Conservation (phyloP, 805 yeast genomes). For the Metschnikowia baotianmanensis region DNA sequence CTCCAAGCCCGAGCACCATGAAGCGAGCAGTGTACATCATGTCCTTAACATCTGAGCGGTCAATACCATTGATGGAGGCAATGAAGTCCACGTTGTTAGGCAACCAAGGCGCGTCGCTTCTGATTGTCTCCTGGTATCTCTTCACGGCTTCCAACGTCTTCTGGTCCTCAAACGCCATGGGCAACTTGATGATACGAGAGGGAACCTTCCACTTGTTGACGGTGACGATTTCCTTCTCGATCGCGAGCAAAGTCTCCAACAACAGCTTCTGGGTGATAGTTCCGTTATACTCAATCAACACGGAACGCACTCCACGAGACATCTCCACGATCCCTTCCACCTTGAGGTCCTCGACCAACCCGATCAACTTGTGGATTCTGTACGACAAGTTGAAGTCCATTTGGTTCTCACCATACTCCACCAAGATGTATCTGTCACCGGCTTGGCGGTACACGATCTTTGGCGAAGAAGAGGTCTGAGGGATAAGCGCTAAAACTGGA, state of each 20-base stretch:
- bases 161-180: conserved; percentile 95
- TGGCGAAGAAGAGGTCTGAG: conserved; percentile 54
- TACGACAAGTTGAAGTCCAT: conserved; percentile 84
- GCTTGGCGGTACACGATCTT: conserved; percentile 89
- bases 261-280: conserved; percentile 60
- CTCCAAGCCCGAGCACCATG: conserved; percentile 93
- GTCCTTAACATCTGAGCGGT: conserved; percentile 71
- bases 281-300: conserved; percentile 80
- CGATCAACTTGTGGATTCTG: conserved; percentile 79
- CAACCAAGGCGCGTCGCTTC: conserved; percentile 94
- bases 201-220: conserved; percentile 82
- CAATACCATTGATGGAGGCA: conserved; percentile 81
- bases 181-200: conserved; percentile 78
- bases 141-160: conserved; percentile 86
- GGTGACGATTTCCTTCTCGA: conserved; percentile 71
- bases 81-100: conserved; percentile 97
- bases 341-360: conserved; percentile 59
- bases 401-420: conserved; percentile 88
- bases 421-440: conserved; percentile 89
- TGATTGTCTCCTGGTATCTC: conserved; percentile 89
- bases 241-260: conserved; percentile 62
- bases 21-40: conserved; percentile 88
- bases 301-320: conserved; percentile 97
- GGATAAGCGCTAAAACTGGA: conserved; percentile 63
- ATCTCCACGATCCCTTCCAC: conserved; percentile 86